Evolutionary conservation across 352 stramenopile genomes (phyloP), one percentile per base, ranked within the genome.

Genomic region (Globisporangium canariense): DNA sequence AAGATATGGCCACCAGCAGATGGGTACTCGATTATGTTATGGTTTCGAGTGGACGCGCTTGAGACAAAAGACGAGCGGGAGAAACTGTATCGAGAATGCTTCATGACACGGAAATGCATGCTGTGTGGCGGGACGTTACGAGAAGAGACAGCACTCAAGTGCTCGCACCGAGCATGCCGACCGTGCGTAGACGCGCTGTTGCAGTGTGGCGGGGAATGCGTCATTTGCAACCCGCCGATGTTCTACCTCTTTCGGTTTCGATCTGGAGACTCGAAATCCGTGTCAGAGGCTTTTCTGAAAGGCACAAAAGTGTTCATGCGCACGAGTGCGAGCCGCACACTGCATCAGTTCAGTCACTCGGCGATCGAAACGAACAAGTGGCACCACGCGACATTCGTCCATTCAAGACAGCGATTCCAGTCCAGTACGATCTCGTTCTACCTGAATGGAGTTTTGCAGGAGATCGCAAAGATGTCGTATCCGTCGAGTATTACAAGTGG

Each of bases 211-310:
- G 83, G 81, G 1, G 83, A 90, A 51, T 92, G 83, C 45, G 74
- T 84, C 8, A 75, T 90, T 47, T 92, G 83, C 63, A 92, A 92
- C 46, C 75, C 81, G 9, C 83, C 83, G 3, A 88, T 78, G 56
- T 88, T 92, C 58, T 90, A 87, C 59, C 56, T 92, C 13, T 90
- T 84, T 43, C 74, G 83, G 22, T 83, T 90, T 70, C 81, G 83
- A 1, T 92, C 83, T 8, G 67, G 78, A 16, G 83, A 92, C 54
- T 71, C 74, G 16, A 90, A 90, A 51, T 90, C 79, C 3, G 76
- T 92, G 18, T 83, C 73, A 49, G 83, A 92, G 66, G 60, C 78
- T 20, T 90, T 88, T 58, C 45, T 92, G 10, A 85, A 85, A 65
- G 83, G 81, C 30, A 56, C 73, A 4, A 87, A 81, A 54, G 30